Evolutionary conservation across 2,329 filamentous ascomycete species (phyloP).

Genomic region (Verticillium nubilum): DNA sequence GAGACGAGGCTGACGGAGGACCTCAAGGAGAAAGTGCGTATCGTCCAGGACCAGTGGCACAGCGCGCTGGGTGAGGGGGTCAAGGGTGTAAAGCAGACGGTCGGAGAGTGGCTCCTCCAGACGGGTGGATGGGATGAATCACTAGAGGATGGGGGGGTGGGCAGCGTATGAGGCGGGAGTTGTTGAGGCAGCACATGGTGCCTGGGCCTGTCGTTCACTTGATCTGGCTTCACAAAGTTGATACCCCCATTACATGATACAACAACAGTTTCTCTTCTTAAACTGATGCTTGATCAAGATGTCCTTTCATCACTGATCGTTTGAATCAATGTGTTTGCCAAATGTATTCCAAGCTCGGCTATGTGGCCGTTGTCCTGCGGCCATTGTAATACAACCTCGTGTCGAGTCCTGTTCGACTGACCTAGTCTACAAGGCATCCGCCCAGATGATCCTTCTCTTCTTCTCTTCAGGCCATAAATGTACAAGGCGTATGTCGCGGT

Average conservation of each 20-base stretch:
- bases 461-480: background rate
- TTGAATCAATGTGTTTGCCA: background rate
- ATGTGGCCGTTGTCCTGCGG: background rate
- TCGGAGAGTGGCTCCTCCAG: slow-evolving; percentile 66
- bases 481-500: background rate
- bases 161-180: slow-evolving; percentile 29
- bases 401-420: background rate
- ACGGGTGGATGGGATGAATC: slow-evolving; percentile 87
- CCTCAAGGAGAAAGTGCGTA: slow-evolving; percentile 85
- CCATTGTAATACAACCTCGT: background rate
- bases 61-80: slow-evolving; percentile 79
- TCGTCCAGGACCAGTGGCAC: slow-evolving; percentile 87
- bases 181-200: background rate
- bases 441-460: background rate
- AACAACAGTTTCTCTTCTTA: background rate
- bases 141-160: slow-evolving; percentile 53
- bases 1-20: slow-evolving; percentile 72
- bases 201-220: background rate
- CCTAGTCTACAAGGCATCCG: background rate
- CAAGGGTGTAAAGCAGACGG: slow-evolving; percentile 64
- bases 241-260: background rate
- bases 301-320: background rate
- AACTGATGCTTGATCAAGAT: too few relatives aligned
- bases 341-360: background rate
- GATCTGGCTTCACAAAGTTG: background rate